A percentile compares a stretch with the other conserved stretches of the same genome.
phyloP scores from a whole-genome alignment of 805 yeast species.

The Torulaspora indica region DNA sequence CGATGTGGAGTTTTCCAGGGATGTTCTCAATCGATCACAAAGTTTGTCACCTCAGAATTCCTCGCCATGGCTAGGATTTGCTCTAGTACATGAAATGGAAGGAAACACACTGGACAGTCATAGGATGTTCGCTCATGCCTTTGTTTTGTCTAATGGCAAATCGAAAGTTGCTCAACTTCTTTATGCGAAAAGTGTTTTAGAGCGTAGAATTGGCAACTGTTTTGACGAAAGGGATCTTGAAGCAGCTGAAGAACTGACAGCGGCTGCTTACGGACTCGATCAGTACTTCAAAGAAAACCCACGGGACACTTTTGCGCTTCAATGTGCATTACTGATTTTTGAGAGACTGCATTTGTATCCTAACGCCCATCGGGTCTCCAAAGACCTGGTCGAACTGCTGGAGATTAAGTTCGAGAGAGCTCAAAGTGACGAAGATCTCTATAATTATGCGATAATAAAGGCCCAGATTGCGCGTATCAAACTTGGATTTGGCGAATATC shows the following conservation, averaged over 20 bases:
- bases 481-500: conserved; percentile 56
- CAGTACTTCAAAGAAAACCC: conserved; percentile 62
- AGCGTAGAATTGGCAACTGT: conserved; percentile 41
- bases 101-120: conserved; percentile 51
- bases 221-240: conserved; percentile 52
- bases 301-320: conserved; percentile 51
- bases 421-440: conserved; percentile 46
- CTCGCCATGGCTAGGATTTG: conserved; percentile 83
- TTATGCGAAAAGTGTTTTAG: conserved; percentile 58
- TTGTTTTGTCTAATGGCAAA: conserved; percentile 67
- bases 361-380: conserved; percentile 47
- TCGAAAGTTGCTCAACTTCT: conserved; percentile 65
- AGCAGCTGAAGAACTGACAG: conserved; percentile 58
- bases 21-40: conserved; percentile 68
- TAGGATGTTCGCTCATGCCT: conserved; percentile 70
- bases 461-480: conserved; percentile 68
- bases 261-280: conserved; percentile 63
- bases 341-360: conserved; percentile 69
- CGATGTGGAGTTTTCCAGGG: conserved; percentile 68
- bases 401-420: conserved; percentile 54
- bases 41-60: conserved; percentile 74
- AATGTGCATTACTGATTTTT: conserved; percentile 48
- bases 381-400: conserved; percentile 43
- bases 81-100: conserved; percentile 50
- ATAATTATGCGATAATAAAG: conserved; percentile 54